A percentile compares a stretch with the other conserved stretches of the same genome.
These are phyloP conservation scores for Nicotiana knightiana DNA, from an alignment of 257 asterid genomes.

Conservation along the genomic window DNA sequence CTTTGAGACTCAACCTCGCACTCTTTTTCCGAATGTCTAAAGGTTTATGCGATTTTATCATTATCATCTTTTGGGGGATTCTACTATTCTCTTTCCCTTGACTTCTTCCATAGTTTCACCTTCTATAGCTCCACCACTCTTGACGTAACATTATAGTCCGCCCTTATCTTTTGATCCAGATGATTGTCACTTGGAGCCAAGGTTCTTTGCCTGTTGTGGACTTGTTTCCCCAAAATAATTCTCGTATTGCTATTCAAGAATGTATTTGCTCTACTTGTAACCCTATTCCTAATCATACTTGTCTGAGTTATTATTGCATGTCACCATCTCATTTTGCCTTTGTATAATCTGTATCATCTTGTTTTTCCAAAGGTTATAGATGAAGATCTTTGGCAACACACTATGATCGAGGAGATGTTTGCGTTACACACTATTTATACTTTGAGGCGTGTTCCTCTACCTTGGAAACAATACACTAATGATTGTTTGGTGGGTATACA, in stretches of 20 bases:
- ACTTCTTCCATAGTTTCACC: background rate
- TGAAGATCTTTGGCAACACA: background rate
- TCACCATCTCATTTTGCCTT: background rate
- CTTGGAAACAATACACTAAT: background rate
- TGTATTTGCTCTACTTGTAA: background rate
- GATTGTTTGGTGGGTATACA: too few relatives aligned
- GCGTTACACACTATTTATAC: background rate
- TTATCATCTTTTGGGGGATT: background rate
- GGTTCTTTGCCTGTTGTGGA: background rate
- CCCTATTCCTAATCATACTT: background rate
- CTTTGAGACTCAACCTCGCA: background rate
- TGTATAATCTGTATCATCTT: too few relatives aligned
- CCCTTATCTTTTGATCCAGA: background rate
- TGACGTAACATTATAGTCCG: background rate
- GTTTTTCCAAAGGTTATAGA: background rate
- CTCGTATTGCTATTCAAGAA: background rate
- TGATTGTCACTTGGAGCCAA: background rate
- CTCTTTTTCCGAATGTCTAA: background rate
- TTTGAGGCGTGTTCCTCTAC: background rate
- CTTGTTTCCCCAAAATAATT: background rate
- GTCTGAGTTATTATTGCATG: background rate
- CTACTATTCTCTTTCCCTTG: background rate
- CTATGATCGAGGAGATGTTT: background rate
- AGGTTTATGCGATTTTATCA: background rate
- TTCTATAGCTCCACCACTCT: background rate